Base-by-base conservation (phyloP, 345 rosid genomes). In the Odontarrhena argentea region DNA sequence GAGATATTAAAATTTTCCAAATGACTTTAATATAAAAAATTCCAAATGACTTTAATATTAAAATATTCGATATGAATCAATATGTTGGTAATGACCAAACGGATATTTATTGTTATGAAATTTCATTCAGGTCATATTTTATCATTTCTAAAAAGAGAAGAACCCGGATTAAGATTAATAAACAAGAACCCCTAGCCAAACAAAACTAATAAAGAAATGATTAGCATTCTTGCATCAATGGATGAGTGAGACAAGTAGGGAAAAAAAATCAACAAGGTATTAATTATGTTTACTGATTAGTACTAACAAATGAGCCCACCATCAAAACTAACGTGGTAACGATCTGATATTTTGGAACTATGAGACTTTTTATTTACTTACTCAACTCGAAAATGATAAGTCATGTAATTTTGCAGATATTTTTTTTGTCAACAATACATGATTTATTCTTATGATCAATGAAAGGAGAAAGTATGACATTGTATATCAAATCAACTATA, bases 261-360 rank as follows among this genome's bases (percentile, higher is more conserved):
- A n/a, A 44, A 7, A 24, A n/a, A 8, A 8, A 26, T 3, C 4
- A 3, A 7, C 3, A 58, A 43, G 24, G 6, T 13, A 34, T 34
- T 45, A 5, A 15, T 43, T 60, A 60, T 60, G 51, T 18, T 45
- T 61, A 47, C 7, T 44, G 34, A 57, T 40, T 6, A 5, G 51
- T 44, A 61, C 24, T 25, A 49, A 37, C 8, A 22, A 38, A 63
- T 4, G 68, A 49, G 47, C 49, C 59, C 49, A 64, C 59, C 59
- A 64, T 63, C 58, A 22, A 36, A 15, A 18, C 35, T 48, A 12
- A 63, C 56, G 56, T 3, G 30, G 54, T 61, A 61, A 32, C 66
- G 18, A 46, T 45, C 32, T 46, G 18, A 18, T 46, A 34, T 12
- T 26, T 26, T 22, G 22, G 18, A 38, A 13, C 24, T 38, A 12